A percentile compares a stretch with the other conserved stretches of the same genome.
These are phyloP conservation scores for Clitoria ternatea DNA, from an alignment of 306 rosid genomes.

Conservation along the genomic window DNA sequence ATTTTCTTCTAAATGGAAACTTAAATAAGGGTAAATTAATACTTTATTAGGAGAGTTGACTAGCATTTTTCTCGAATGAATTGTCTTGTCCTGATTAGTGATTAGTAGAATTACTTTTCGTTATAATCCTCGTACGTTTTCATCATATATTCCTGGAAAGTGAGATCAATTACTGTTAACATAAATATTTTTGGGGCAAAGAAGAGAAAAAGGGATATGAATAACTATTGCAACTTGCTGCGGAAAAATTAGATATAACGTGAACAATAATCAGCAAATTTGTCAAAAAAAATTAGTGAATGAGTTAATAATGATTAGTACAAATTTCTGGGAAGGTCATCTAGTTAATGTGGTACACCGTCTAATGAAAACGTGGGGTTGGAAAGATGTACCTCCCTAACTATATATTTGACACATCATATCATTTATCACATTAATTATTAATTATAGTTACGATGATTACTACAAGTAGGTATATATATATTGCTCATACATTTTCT, in stretches of 20 bases:
- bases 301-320: constrained; percentile 15
- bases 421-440: constrained; percentile 12
- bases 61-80: too few species aligned
- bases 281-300: constrained; percentile 16
- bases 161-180: background rate
- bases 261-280: constrained; percentile 14
- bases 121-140: too few species aligned
- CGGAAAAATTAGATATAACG: constrained; percentile 16
- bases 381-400: constrained; percentile 5
- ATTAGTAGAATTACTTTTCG: too few species aligned
- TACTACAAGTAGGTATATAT: too few species aligned
- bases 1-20: too few species aligned
- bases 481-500: background rate
- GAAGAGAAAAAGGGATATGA: background rate
- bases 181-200: background rate
- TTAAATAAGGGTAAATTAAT: too few species aligned
- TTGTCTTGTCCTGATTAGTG: too few species aligned
- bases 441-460: constrained; percentile 9
- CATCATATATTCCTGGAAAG: background rate
- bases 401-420: constrained; percentile 2
- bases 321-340: background rate
- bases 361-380: constrained; percentile 12
- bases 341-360: constrained; percentile 27
- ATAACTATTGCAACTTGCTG: background rate
- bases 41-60: too few species aligned